Conservation (phyloP, 805 yeast species). For the Torulaspora quercuum region DNA sequence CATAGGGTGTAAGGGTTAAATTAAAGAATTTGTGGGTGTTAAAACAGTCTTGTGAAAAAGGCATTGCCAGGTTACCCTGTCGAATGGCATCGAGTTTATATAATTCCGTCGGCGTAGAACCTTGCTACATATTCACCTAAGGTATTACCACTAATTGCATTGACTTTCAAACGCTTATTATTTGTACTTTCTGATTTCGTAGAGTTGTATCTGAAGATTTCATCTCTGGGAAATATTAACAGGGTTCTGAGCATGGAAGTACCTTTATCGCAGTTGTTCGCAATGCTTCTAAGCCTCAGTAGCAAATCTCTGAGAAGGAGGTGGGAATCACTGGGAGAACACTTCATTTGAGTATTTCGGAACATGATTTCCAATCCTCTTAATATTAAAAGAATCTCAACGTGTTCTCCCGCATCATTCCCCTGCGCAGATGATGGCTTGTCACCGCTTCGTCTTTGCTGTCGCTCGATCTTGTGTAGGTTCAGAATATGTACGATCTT, state of each 20-base stretch:
- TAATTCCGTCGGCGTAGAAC: slow-evolving; percentile 26
- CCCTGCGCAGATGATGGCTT: slow-evolving; percentile 3
- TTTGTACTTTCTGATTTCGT: slow-evolving; percentile 1
- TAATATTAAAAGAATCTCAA: slow-evolving; percentile 16
- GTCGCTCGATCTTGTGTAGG: slow-evolving; percentile 10
- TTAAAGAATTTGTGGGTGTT: slow-evolving; percentile 1
- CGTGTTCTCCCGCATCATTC: slow-evolving; percentile 2
- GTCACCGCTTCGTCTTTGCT: slow-evolving; percentile 4
- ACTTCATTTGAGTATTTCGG: slow-evolving; percentile 25
- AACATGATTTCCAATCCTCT: slow-evolving; percentile 33
- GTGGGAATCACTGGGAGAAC: slow-evolving; percentile 22
- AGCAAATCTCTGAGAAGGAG: slow-evolving; percentile 22
- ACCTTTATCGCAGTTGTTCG: slow-evolving; percentile 14
- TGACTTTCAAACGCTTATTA: slow-evolving; percentile 15
- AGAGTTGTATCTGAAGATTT: slow-evolving; percentile 7
- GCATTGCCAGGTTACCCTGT: too few relatives aligned
- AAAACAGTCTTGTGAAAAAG: slow-evolving; percentile 2
- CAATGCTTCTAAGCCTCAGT: slow-evolving; percentile 23
- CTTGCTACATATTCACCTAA: slow-evolving; percentile 27
- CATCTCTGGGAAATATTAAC: slow-evolving; percentile 17
- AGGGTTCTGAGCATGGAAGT: slow-evolving; percentile 13
- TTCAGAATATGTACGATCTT: slow-evolving; percentile 17
- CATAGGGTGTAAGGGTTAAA: too few relatives aligned
- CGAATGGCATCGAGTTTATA: background rate
- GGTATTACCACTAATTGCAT: slow-evolving; percentile 22